Evolutionary conservation across 1,284 basidiomycete species (phyloP).

Genomic region (Malassezia restricta): DNA sequence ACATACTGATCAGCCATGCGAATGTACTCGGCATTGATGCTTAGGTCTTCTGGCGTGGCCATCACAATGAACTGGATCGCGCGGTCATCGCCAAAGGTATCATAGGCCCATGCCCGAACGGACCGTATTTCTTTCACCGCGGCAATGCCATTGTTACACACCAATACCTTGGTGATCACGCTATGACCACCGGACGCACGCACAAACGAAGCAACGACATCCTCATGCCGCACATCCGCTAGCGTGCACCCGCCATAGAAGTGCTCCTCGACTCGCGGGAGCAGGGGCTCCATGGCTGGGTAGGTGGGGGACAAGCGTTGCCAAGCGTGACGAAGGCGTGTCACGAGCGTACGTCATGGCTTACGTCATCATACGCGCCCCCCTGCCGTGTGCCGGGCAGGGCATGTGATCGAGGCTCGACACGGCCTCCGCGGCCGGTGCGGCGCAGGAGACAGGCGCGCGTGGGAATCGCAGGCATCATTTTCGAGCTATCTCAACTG

Average conservation of each 20-base stretch:
- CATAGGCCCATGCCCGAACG: conserved; percentile 98
- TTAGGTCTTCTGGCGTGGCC: conserved; percentile 92
- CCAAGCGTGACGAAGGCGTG: too few species aligned
- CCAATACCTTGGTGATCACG: conserved; percentile 83
- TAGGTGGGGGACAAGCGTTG: neutral
- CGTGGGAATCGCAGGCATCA: neutral
- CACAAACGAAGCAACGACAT: conserved; percentile 72
- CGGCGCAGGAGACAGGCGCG: too few species aligned
- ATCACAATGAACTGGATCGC: conserved; percentile 98
- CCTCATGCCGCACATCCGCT: conserved; percentile 59
- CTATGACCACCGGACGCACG: conserved; percentile 85
- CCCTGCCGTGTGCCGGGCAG: too few species aligned
- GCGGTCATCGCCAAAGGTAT: conserved; percentile 91
- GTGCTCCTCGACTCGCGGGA: conserved; percentile 5
- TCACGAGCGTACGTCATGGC: too few species aligned
- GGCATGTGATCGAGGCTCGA: too few species aligned
- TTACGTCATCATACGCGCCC: too few species aligned
- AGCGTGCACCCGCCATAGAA: conserved; percentile 74
- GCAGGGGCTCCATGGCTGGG: neutral
- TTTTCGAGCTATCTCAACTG: neutral
- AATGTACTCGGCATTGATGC: conserved; percentile 98
- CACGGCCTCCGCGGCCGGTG: too few species aligned
- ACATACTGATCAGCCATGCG: conserved; percentile 99
- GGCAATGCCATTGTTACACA: conserved; percentile 65
- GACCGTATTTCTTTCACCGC: conserved; percentile 99